These are phyloP conservation scores for Cryptococcus jaspeensis DNA, from an alignment of 1,284 basidiomycete genomes.

Conservation along the genomic window DNA sequence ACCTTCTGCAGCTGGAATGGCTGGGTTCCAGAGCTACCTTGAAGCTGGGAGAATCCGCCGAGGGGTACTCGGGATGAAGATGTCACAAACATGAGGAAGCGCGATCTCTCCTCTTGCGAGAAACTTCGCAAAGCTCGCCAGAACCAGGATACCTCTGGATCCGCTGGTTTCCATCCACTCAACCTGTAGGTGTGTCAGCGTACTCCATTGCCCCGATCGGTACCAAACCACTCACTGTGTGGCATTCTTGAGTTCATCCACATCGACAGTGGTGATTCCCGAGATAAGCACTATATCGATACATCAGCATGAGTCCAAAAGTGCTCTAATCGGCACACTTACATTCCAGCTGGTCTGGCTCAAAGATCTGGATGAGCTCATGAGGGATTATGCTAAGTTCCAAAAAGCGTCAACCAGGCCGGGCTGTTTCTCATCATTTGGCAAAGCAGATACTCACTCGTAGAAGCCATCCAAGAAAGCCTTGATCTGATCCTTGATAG, in stretches of 20 bases:
- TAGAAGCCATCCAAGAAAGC: constrained; percentile 89
- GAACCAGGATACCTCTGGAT: constrained; percentile 97
- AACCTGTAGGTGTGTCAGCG: constrained; percentile 27
- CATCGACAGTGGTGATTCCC: constrained; percentile 96
- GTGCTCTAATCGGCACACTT: constrained; percentile 32
- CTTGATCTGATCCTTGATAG: constrained; percentile 96
- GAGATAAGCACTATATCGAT: constrained; percentile 72
- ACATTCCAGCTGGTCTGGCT: constrained; percentile 92
- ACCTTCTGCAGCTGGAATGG: constrained; percentile 90
- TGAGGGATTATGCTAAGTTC: constrained; percentile 53
- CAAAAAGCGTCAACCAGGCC: constrained; percentile 70
- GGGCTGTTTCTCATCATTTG: too few relatives aligned
- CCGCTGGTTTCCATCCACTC: constrained; percentile 55
- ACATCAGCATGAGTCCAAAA: constrained; percentile 20
- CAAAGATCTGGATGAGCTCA: constrained; percentile 65
- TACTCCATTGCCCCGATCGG: neutral
- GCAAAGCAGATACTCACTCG: constrained; percentile 60
- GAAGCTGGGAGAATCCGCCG: constrained; percentile 86
- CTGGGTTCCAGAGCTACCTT: constrained; percentile 91
- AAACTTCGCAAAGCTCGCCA: constrained; percentile 98
- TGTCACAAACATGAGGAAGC: constrained; percentile 96
- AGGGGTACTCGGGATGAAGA: constrained; percentile 87
- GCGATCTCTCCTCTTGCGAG: constrained; percentile 93
- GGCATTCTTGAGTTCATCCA: constrained; percentile 95
- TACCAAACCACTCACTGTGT: constrained; percentile 29